Percentiles rank a stretch among this genome's conserved stretches.
These are phyloP conservation scores for Blastobotrys malaysiensis DNA, from an alignment of 1,139 yeast genomes.

Conservation along the genomic window DNA sequence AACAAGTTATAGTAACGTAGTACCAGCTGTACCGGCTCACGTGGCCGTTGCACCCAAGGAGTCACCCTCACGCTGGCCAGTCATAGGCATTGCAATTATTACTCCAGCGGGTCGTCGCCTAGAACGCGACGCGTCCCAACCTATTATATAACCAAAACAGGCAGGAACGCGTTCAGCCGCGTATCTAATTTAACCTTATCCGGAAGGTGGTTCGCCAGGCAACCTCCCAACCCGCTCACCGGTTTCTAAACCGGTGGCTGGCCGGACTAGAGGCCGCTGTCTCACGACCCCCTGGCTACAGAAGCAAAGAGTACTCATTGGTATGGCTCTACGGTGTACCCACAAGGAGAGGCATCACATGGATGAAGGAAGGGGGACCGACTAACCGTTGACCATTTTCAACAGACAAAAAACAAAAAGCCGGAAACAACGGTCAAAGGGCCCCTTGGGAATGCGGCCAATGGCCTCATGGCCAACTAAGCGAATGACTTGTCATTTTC, in stretches of 20 bases:
- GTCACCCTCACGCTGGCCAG: neutral
- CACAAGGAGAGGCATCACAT: neutral
- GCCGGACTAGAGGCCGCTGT: neutral
- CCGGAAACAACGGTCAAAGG: neutral
- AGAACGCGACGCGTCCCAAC: neutral
- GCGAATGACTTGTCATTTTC: neutral
- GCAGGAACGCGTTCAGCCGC: neutral
- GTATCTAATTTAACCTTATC: neutral
- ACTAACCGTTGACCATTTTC: neutral
- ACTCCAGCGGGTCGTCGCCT: neutral
- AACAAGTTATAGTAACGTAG: neutral
- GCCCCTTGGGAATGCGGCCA: neutral
- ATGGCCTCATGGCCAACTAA: neutral
- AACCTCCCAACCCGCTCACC: neutral
- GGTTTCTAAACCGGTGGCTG: neutral
- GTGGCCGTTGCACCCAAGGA: neutral
- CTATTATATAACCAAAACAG: neutral
- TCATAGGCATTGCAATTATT: neutral
- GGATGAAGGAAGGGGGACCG: neutral
- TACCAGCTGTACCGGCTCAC: too few species aligned
- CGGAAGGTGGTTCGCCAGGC: neutral
- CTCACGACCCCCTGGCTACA: constrained; percentile 1
- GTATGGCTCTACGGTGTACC: neutral
- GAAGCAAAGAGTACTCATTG: neutral
- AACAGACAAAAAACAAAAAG: neutral